phyloP scores from a whole-genome alignment of 257 asterid genomes.

The Dorcoceras hygrometricum region DNA sequence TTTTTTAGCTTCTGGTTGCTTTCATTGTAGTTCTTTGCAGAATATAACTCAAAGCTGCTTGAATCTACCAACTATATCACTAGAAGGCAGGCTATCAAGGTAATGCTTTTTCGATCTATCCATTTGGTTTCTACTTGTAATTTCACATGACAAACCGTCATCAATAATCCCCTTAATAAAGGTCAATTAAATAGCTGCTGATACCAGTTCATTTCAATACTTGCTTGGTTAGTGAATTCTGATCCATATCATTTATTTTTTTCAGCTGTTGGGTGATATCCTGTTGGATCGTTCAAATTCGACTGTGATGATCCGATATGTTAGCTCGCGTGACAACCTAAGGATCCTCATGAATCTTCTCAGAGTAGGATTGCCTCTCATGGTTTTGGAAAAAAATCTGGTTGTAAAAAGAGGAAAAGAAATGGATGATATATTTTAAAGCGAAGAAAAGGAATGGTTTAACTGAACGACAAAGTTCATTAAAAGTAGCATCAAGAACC shows the following conservation, averaged over 20 bases:
- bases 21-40: slow-evolving; percentile 62
- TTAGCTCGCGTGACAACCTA: slow-evolving; percentile 34
- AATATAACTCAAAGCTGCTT: slow-evolving; percentile 79
- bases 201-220: slow-evolving; percentile 1
- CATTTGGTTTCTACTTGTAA: slow-evolving; percentile 9
- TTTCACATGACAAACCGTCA: neutral
- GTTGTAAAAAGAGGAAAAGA: slow-evolving; percentile 10
- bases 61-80: slow-evolving; percentile 83
- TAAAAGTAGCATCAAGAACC: slow-evolving; percentile 15
- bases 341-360: slow-evolving; percentile 66
- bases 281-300: slow-evolving; percentile 87
- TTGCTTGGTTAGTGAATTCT: slow-evolving; percentile 1
- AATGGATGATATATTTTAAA: neutral
- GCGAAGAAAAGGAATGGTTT: neutral
- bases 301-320: slow-evolving; percentile 79
- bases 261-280: slow-evolving; percentile 78
- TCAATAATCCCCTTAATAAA: neutral
- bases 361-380: slow-evolving; percentile 53
- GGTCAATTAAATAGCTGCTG: neutral
- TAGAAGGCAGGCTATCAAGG: slow-evolving; percentile 92
- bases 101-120: slow-evolving; percentile 25
- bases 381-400: neutral
- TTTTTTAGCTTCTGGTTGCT: slow-evolving; percentile 12
- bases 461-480: slow-evolving; percentile 8
- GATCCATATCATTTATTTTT: slow-evolving; percentile 22